These are phyloP conservation scores for Neonectria sp. DNA, from an alignment of 2,329 filamentous ascomycete species.

Conservation along the genomic window DNA sequence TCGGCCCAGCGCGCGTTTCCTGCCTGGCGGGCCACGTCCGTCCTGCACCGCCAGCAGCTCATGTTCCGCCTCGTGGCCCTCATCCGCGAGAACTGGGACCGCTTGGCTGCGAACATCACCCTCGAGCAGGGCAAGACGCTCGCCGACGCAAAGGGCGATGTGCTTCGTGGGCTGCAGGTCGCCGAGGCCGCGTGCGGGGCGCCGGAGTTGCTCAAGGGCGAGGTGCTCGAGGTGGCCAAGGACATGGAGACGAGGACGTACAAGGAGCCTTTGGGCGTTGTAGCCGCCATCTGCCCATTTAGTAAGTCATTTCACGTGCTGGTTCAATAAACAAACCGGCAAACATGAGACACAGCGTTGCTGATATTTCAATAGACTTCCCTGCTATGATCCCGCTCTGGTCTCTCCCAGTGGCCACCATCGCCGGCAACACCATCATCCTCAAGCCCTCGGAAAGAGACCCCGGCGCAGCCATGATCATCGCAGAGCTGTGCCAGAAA, in stretches of 20 bases:
- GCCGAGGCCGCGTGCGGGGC: constrained; percentile 83
- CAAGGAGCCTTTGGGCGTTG: constrained; percentile 81
- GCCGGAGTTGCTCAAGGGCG: constrained; percentile 80
- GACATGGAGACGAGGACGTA: constrained; percentile 88
- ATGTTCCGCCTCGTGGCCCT: constrained; percentile 83
- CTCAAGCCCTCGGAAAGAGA: constrained; percentile 87
- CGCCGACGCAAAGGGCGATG: constrained; percentile 81
- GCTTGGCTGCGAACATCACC: constrained; percentile 82
- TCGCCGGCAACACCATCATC: constrained; percentile 83
- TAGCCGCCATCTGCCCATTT: constrained; percentile 84
- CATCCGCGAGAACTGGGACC: constrained; percentile 84
- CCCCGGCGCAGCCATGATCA: constrained; percentile 83
- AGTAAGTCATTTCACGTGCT: constrained; percentile 62
- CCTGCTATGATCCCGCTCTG: constrained; percentile 89
- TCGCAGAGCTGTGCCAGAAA: constrained; percentile 80
- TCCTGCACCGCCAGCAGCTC: constrained; percentile 79
- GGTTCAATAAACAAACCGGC: background rate
- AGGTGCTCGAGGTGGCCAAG: constrained; percentile 84
- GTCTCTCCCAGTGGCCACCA: constrained; percentile 85
- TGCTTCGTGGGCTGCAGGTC: constrained; percentile 81
- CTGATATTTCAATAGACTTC: constrained; percentile 69
- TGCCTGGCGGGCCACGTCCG: constrained; percentile 75
- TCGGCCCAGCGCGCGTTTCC: constrained; percentile 80
- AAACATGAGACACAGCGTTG: background rate
- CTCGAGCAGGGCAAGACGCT: constrained; percentile 86